Evolutionary conservation across 441 rosid genomes (phyloP), one percentile per base, ranked within the genome.

Genomic region (Eruca vesicaria): DNA sequence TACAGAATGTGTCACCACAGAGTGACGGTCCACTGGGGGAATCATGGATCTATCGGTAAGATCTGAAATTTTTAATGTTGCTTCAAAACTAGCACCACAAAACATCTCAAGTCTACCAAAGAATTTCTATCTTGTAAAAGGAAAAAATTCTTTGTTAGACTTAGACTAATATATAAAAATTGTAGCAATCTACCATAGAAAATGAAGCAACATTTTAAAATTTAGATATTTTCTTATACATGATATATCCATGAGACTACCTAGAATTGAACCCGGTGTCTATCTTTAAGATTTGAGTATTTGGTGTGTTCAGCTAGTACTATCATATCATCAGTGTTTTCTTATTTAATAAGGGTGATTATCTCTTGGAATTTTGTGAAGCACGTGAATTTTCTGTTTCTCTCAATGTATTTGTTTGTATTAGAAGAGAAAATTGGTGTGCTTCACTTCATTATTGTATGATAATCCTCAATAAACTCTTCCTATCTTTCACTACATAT

Each of bases 341-440:
- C 26, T 72, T 32, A 23, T 11, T 45, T n/a, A 57, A 63, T 48
- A 75, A 69, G 66, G 58, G 77, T 76, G 76, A 48, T 57, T 81
- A 80, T 84, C 77, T 57, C 79, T 77, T 73, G 16, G 48, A 56
- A 59, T 78, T 78, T 73, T 81, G 85, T 92, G 97, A 90, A 90
- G 98, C 82, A 77, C 91, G 82, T 84, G 87, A 90, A 92, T 94
- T 92, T 94, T 89, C 92, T 86, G 84, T 69, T 75, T 80, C 71
- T 76, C 29, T 63, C 70, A 50, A 18, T 8, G 56, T 50, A 71
- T 71, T 62, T 61, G 33, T n/a, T 63, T 67, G 71, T 79, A 75
- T 67, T 74, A 53, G 81, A 76, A 66, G 87, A 80, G 96, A 83
- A 94, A 92, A 89, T 92, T 94, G 82, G 79, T 89, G 88, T 70